Base-by-base conservation (phyloP, 1,284 basidiomycete genomes). In the Rhodotorula mucilaginosa region DNA sequence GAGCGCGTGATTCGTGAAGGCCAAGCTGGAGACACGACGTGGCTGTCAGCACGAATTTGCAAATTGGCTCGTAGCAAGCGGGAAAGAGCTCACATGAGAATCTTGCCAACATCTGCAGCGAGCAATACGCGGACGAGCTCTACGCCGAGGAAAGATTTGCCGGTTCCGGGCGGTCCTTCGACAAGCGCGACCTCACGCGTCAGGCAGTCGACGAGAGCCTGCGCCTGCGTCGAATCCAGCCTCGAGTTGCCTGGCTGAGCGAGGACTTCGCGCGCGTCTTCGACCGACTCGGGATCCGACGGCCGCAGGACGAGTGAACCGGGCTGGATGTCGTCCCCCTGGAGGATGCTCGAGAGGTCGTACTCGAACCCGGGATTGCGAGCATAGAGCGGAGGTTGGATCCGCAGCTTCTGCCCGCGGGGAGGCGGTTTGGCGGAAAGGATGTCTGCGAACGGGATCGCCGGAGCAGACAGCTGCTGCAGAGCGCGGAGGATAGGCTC, bases 111-210 rank as follows among this genome's bases (percentile, higher is more conserved):
- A 0, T 80, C 75, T 74, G 86, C 88, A 13, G 80, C 79, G 18
- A 88, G 75, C n/a, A 90, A 82, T 13, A 89, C 85, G 0, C 87
- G 84, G 16, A 90, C 79, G 1, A 90, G 81, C 76, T 90, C 86
- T 5, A 88, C 84, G 0, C 88, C 89, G 0, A 87, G 88, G 75
- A 84, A 90, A 68, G 88, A 88, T 83, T 90, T 90, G 75, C 89
- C 89, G 0, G 89, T 90, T 3, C 89, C 89, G 10, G 89, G 89
- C 44, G 89, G 89, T 48, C 89, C 89, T 81, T 90, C 88, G 51
- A 90, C 88, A 64, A 90, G 79, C 2, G 84, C 82, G 0, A 90
- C 74, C 76, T 90, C 88, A 58, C 86, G 80, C 0, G 84, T 85
- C 57, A 90, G 78, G 0, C 86, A 82, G 72, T 87, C 85, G 5